These are phyloP conservation scores for Vaccinium darrowii DNA, from an alignment of 148 eudicot genomes.

Conservation along the genomic window DNA sequence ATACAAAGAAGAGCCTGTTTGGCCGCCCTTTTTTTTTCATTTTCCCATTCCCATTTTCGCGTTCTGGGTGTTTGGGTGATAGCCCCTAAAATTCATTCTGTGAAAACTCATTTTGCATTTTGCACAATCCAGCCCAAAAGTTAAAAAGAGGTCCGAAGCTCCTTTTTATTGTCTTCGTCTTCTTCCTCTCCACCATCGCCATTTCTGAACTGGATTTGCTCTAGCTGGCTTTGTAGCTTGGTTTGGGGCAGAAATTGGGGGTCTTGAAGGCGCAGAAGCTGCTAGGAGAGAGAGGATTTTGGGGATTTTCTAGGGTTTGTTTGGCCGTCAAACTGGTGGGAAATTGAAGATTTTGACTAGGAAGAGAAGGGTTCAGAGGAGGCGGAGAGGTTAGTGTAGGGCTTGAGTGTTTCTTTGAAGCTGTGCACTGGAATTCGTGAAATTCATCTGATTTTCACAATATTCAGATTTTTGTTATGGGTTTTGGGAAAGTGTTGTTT, in stretches of 20 bases:
- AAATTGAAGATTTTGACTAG: constrained; percentile 24
- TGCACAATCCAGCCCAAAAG: too few species aligned
- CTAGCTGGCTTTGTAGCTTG: constrained; percentile 15
- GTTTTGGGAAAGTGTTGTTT: background rate
- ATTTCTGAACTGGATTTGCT: constrained; percentile 13
- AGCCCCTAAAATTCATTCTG: too few species aligned
- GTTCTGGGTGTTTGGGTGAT: too few species aligned
- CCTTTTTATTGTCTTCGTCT: background rate
- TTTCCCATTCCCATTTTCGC: too few species aligned
- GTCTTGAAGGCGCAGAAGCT: constrained; percentile 56
- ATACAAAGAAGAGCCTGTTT: too few species aligned
- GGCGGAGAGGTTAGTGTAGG: constrained; percentile 37
- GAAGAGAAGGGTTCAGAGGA: constrained; percentile 20
- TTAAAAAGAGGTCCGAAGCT: too few species aligned
- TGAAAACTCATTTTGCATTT: too few species aligned
- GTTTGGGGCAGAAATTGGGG: constrained; percentile 32
- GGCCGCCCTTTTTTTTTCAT: too few species aligned
- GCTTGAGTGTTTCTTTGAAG: constrained; percentile 54
- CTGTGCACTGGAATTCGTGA: constrained; percentile 19
- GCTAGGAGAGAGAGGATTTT: constrained; percentile 63
- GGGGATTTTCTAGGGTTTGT: constrained; percentile 60
- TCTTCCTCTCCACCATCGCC: constrained; percentile 22
- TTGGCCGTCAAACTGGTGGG: constrained; percentile 21
- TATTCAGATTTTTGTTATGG: background rate
- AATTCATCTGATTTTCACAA: background rate